Percentiles rank a stretch among this genome's conserved stretches.
Conservation (phyloP, 768 basidiomycete genomes). For the Podaxis sp. region DNA sequence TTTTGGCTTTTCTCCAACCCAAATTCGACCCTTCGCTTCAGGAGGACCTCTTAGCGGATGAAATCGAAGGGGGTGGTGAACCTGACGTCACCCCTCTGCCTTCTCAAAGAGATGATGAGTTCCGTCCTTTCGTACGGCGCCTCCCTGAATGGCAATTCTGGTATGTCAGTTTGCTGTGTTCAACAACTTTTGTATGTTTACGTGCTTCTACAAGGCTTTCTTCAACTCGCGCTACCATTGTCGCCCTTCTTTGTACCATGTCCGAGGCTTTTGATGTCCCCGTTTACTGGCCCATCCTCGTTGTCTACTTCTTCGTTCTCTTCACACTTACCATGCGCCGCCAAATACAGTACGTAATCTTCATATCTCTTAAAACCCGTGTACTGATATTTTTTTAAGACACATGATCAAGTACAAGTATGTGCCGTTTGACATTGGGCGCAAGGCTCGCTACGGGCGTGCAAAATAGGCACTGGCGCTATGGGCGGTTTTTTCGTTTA, state of each 20-base stretch:
- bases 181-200: neutral
- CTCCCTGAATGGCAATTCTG: constrained; percentile 98
- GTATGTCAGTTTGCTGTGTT: constrained; percentile 36
- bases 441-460: constrained; percentile 84
- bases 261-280: constrained; percentile 92
- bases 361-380: constrained; percentile 18
- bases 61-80: constrained; percentile 91
- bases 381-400: constrained; percentile 36
- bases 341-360: constrained; percentile 82
- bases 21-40: constrained; percentile 96
- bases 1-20: constrained; percentile 96
- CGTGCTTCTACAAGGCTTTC: constrained; percentile 65
- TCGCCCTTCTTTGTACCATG: constrained; percentile 78
- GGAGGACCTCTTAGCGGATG: constrained; percentile 90
- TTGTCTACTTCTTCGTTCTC: constrained; percentile 94
- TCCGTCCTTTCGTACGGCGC: constrained; percentile 93
- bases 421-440: constrained; percentile 92
- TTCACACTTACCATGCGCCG: constrained; percentile 94
- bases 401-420: constrained; percentile 99
- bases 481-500: neutral
- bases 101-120: constrained; percentile 83
- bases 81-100: constrained; percentile 57
- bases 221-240: constrained; percentile 81
- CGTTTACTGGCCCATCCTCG: constrained; percentile 98
- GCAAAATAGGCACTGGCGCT: constrained; percentile 15